A percentile compares a stretch with the other conserved stretches of the same genome.
These are phyloP conservation scores for Tricholoma sp. DNA, from an alignment of 768 basidiomycete genomes.

Conservation along the genomic window DNA sequence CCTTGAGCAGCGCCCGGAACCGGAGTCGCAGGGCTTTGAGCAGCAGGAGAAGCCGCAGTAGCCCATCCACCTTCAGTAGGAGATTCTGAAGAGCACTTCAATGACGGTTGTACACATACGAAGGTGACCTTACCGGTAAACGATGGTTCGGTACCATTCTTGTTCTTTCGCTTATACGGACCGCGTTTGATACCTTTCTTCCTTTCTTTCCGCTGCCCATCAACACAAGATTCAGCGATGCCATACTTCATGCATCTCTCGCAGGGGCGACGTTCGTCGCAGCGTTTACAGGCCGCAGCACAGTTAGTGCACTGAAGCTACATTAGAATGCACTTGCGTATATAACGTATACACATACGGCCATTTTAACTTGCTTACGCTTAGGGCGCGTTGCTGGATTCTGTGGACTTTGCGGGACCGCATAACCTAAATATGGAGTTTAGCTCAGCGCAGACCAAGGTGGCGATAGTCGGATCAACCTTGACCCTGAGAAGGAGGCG, in stretches of 20 bases:
- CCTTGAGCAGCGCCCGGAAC: slow-evolving; percentile 22
- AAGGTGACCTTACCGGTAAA: slow-evolving; percentile 1
- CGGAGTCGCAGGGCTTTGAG: slow-evolving; percentile 7
- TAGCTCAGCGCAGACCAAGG: neutral
- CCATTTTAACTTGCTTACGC: slow-evolving; percentile 87
- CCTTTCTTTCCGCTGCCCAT: slow-evolving; percentile 90
- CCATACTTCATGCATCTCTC: slow-evolving; percentile 89
- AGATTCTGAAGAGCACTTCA: slow-evolving; percentile 3
- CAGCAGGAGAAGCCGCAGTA: neutral
- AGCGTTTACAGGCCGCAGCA: slow-evolving; percentile 85
- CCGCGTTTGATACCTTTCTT: slow-evolving; percentile 88
- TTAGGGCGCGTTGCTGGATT: slow-evolving; percentile 47
- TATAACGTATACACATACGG: slow-evolving; percentile 30
- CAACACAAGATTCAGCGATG: slow-evolving; percentile 69
- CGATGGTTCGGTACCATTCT: slow-evolving; percentile 15
- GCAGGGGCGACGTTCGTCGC: slow-evolving; percentile 85
- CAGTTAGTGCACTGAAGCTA: slow-evolving; percentile 70
- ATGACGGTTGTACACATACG: neutral
- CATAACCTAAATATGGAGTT: slow-evolving; percentile 3
- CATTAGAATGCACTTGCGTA: neutral
- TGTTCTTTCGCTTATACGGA: slow-evolving; percentile 70
- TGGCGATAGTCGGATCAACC: slow-evolving; percentile 20
- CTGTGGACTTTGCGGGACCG: slow-evolving; percentile 19
- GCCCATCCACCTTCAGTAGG: slow-evolving; percentile 23
- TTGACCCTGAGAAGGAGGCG: slow-evolving; percentile 28